Conservation (phyloP, 208 protist species). For the Leishmania lainsoni region DNA sequence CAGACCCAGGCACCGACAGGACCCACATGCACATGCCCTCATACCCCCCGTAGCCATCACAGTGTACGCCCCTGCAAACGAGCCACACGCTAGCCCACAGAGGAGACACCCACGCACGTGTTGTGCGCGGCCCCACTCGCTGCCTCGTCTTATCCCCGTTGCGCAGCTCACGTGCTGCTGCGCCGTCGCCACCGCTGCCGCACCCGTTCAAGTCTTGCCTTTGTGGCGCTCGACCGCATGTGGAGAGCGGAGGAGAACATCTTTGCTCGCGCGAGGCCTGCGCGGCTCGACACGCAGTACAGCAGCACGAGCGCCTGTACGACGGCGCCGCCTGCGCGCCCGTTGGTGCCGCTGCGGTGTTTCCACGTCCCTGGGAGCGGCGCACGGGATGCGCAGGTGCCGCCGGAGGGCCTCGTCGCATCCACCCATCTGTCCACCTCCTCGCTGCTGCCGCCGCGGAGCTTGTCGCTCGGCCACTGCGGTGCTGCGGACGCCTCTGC, state of each 20-base stretch:
- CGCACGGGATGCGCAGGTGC: neutral
- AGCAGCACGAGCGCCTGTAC: neutral
- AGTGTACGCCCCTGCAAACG: neutral
- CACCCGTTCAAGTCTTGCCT: neutral
- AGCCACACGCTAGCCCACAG: neutral
- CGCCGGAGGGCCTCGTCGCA: constrained; percentile 13
- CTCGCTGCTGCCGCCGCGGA: constrained; percentile 1
- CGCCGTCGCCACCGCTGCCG: neutral
- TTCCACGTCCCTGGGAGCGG: constrained; percentile 30
- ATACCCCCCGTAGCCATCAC: neutral
- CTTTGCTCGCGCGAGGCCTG: constrained; percentile 17
- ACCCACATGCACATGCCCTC: neutral
- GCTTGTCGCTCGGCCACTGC: neutral
- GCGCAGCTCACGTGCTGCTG: neutral
- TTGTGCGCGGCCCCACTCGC: neutral
- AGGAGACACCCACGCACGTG: neutral
- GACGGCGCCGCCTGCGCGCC: neutral
- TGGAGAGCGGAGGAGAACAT: constrained; percentile 27
- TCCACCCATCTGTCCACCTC: neutral
- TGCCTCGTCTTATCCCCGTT: neutral
- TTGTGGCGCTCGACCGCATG: constrained; percentile 5
- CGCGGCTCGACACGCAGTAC: constrained; percentile 27
- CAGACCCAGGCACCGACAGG: too few species aligned
- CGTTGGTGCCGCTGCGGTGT: constrained; percentile 4
- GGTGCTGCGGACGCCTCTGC: neutral